Base-by-base conservation (phyloP, 2,329 filamentous ascomycete genomes). In the Xylaria multiplex region DNA sequence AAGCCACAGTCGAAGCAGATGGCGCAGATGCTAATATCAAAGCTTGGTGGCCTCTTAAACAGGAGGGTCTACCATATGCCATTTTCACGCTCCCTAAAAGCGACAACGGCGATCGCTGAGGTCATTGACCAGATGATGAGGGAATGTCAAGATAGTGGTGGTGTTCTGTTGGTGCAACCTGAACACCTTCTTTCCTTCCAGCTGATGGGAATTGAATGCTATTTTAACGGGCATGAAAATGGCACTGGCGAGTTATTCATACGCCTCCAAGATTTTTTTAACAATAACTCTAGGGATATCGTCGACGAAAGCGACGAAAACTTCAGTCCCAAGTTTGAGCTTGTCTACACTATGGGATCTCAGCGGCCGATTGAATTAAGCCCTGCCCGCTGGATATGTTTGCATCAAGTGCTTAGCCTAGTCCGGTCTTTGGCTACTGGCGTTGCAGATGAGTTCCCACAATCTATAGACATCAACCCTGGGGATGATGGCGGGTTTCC, bases 291-390 rank as follows among this genome's bases (percentile, higher is more conserved):
- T 0, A 78, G 87, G 0, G 88, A 90, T 66, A 81, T 91, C 1
- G 79, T 91, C 0, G 88, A 91, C 63, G 88, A 91, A 74, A 88
- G 85, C 43, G 89, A 91, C 55, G 87, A 90, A 63, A 87, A 86
- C 60, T 85, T 90, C 50, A 86, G 81, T 48, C 80, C 83, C 2
- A 86, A 84, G 53, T 89, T 88, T 43, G 86, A 91, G 70, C 75
- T 91, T 0, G 80, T 91, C 2, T 91, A 91, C 63, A 89, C 88
- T 0, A 84, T 90, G 70, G 88, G 88, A 0, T 67, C 73, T 0
- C 85, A 88, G 64, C 71, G 74, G 1, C 68, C 82, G 0, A 78
- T 89, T 0, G 85, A 90, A 3, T 77, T 84, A 9, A 81, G 82
- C 52, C 85, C 85, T 0, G 74, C 84, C 2, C 78, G 90, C 6